phyloP scores from a whole-genome alignment of 2,329 filamentous ascomycete species.

The Diaporthe citriasiana region DNA sequence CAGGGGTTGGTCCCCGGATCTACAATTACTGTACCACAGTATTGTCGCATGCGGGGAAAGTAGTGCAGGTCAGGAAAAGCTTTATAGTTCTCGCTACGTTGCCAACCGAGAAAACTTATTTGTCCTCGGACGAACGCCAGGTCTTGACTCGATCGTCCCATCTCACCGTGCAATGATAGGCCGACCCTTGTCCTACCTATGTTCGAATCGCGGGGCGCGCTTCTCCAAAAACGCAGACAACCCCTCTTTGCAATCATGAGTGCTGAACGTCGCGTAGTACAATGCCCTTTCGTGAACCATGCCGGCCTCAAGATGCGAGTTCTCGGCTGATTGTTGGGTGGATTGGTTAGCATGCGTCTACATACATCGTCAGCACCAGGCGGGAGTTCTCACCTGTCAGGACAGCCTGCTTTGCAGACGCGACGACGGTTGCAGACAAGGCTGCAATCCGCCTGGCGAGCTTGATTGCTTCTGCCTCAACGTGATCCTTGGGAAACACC shows the following conservation, averaged over 20 bases:
- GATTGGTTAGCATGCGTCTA: neutral
- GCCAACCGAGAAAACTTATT: constrained; percentile 22
- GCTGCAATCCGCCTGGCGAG: constrained; percentile 56
- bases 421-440: constrained; percentile 56
- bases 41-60: constrained; percentile 17
- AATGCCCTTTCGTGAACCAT: constrained; percentile 54
- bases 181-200: constrained; percentile 16
- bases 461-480: constrained; percentile 55
- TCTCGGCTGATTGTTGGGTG: constrained; percentile 53
- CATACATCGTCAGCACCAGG: neutral
- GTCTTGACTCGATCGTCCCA: constrained; percentile 13
- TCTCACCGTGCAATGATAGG: neutral
- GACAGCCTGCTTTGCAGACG: constrained; percentile 60
- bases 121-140: neutral
- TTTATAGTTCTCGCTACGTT: constrained; percentile 30
- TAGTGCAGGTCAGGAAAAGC: constrained; percentile 7
- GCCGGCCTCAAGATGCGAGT: constrained; percentile 56
- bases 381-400: constrained; percentile 52
- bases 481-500: constrained; percentile 51
- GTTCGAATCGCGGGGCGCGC: constrained; percentile 44
- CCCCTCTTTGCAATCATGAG: constrained; percentile 57
- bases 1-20: constrained; percentile 9
- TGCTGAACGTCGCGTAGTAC: constrained; percentile 55
- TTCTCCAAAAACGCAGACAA: constrained; percentile 59
- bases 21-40: no score